Base-by-base conservation (phyloP, 768 basidiomycete genomes). In the Leucocoprinus birnbaumii region DNA sequence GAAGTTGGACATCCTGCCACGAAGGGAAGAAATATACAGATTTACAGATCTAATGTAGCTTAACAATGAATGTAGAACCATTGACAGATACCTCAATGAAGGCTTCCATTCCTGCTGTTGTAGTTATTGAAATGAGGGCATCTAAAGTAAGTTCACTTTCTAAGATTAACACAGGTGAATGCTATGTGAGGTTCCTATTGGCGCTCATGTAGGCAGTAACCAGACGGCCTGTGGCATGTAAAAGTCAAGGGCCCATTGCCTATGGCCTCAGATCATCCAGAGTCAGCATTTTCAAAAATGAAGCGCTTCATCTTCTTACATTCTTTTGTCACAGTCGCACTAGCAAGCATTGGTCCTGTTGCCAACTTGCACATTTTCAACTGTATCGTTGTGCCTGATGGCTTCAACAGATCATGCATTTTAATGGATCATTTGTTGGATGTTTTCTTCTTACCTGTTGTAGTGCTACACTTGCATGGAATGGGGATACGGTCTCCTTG, bases 341-440 rank as follows among this genome's bases (percentile, higher is more conserved):
- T 56, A 21, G 67, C 61, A 10, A 60, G 65, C 4, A 65, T 70
- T 46, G 68, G 70, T 0, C 70, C 70, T 6, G 57, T 48, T 26
- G 62, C 68, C 3, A 62, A 74, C 41, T 61, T 81, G 3, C 61
- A 70, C 48, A 68, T 81, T 47, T 65, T 62, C 18, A 80, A 81
- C 61, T 69, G 68, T 52, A 59, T 65, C 18, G 73, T 82, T 35
- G 64, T 74, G 1, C 80, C 80, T 0, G 80, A 82, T 66, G 80
- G 80, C n/a, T 79, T 73, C 56, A 56, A 53, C 60, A 70, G 78
- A 56, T 67, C 72, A 74, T 76, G 37, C 38, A 75, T 67, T 16
- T 24, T 7, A 5, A 3, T 2, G 42, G 22, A 25, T 19, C 18
- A 22, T 18, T 11, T 9, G n/a, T 5, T 34, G 19, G 6, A 31